These are phyloP conservation scores for Colletotrichum cordylinicola DNA, from an alignment of 2,329 filamentous ascomycete species.

Conservation along the genomic window DNA sequence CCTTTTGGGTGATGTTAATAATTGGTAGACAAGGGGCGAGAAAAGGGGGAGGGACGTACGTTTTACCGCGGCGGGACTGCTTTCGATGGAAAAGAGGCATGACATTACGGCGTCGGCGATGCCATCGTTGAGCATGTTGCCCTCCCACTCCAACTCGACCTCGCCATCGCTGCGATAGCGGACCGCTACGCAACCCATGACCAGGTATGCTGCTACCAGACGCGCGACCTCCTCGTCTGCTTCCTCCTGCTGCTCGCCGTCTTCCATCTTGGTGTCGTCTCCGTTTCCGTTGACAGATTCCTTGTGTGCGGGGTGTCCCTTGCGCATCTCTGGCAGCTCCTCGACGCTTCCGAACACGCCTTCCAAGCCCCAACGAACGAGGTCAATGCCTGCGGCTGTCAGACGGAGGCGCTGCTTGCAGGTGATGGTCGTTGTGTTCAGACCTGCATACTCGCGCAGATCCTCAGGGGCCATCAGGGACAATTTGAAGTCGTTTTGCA, in stretches of 20 bases:
- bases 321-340: constrained; percentile 63
- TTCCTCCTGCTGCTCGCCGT: constrained; percentile 49
- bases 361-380: constrained; percentile 93
- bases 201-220: constrained; percentile 63
- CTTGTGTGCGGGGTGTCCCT: constrained; percentile 35
- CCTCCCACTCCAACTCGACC: constrained; percentile 95
- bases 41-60: constrained; percentile 67
- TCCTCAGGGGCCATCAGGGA: constrained; percentile 97
- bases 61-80: constrained; percentile 92
- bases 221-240: constrained; percentile 69
- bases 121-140: constrained; percentile 95
- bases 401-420: constrained; percentile 92
- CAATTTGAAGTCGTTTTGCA: constrained; percentile 98
- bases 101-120: constrained; percentile 98
- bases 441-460: constrained; percentile 92
- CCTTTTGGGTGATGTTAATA: constrained; percentile 46
- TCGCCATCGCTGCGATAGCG: constrained; percentile 78
- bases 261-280: constrained; percentile 41
- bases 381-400: constrained; percentile 84
- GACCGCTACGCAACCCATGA: constrained; percentile 94
- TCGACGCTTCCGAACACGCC: constrained; percentile 92
- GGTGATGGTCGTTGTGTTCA: constrained; percentile 92
- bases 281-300: constrained; percentile 41
- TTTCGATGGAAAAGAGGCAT: constrained; percentile 90
- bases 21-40: constrained; percentile 27